These are phyloP conservation scores for Scortechinia acanthostroma DNA, from an alignment of 2,329 filamentous ascomycete species.

Conservation along the genomic window DNA sequence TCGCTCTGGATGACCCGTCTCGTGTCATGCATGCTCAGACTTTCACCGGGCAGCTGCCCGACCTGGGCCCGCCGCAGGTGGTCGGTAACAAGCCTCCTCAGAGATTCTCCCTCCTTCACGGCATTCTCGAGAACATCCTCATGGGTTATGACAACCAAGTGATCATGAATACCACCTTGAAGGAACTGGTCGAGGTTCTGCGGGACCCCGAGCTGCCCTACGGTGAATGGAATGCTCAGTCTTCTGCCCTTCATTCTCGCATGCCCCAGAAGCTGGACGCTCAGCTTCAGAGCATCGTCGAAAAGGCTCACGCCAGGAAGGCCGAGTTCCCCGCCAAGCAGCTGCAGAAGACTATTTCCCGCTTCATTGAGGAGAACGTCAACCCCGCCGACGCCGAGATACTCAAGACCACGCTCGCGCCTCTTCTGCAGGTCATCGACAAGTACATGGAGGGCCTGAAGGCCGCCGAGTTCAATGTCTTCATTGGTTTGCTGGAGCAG, in stretches of 20 bases:
- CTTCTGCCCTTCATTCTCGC: constrained; percentile 89
- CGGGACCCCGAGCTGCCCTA: constrained; percentile 86
- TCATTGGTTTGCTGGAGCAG: constrained; percentile 70
- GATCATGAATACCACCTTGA: constrained; percentile 81
- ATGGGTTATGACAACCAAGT: constrained; percentile 94
- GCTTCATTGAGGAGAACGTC: constrained; percentile 84
- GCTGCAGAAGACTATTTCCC: constrained; percentile 73
- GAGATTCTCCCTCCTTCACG: constrained; percentile 70
- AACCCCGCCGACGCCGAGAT: constrained; percentile 65
- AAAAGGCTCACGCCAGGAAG: constrained; percentile 70
- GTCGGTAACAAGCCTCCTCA: constrained; percentile 88
- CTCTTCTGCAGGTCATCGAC: constrained; percentile 71
- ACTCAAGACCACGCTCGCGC: constrained; percentile 66
- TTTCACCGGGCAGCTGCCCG: constrained; percentile 83
- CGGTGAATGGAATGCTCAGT: constrained; percentile 92
- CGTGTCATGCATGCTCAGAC: constrained; percentile 94
- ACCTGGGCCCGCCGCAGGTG: constrained; percentile 78
- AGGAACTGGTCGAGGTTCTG: constrained; percentile 83
- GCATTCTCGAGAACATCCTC: constrained; percentile 79
- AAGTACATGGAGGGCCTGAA: constrained; percentile 84
- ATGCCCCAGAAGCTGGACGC: constrained; percentile 92
- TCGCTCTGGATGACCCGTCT: constrained; percentile 87
- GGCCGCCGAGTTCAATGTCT: constrained; percentile 77
- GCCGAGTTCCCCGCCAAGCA: constrained; percentile 88
- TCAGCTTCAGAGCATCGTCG: constrained; percentile 76